Evolutionary conservation across 495 filamentous ascomycete genomes (phyloP).

Genomic region (Aspergillus sclerotiicarbonarius): DNA sequence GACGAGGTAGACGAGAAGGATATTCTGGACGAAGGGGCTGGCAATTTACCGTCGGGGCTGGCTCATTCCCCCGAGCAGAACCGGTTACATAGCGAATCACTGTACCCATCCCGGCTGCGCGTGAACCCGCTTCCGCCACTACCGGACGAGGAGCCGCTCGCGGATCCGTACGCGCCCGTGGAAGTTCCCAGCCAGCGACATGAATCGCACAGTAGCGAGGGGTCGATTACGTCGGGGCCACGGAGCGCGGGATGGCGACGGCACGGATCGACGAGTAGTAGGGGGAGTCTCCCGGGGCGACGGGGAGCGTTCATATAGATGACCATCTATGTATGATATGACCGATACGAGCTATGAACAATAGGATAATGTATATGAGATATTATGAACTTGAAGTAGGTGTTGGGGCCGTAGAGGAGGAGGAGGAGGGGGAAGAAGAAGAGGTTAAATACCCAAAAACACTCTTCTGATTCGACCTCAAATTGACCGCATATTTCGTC

Average conservation of each 20-base stretch:
- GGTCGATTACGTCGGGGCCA: constrained; percentile 10
- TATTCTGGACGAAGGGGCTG: neutral
- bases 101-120: constrained; percentile 15
- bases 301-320: constrained; percentile 23
- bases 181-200: neutral
- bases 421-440: neutral
- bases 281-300: constrained; percentile 8
- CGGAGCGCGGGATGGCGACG: constrained; percentile 36
- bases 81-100: constrained; percentile 8
- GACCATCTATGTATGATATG: constrained; percentile 19
- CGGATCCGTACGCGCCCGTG: constrained; percentile 8
- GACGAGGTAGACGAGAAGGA: constrained; percentile 37
- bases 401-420: neutral
- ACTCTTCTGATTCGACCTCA: constrained; percentile 61
- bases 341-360: constrained; percentile 9
- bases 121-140: constrained; percentile 23
- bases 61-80: neutral
- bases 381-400: constrained; percentile 14
- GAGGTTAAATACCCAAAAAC: constrained; percentile 50
- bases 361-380: constrained; percentile 12
- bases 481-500: constrained; percentile 61
- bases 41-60: constrained; percentile 3
- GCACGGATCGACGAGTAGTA: constrained; percentile 21
- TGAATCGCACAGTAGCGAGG: constrained; percentile 12
- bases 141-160: constrained; percentile 18